Evolutionary conservation across 768 basidiomycete genomes (phyloP).

Genomic region (Tylopilus sp.): DNA sequence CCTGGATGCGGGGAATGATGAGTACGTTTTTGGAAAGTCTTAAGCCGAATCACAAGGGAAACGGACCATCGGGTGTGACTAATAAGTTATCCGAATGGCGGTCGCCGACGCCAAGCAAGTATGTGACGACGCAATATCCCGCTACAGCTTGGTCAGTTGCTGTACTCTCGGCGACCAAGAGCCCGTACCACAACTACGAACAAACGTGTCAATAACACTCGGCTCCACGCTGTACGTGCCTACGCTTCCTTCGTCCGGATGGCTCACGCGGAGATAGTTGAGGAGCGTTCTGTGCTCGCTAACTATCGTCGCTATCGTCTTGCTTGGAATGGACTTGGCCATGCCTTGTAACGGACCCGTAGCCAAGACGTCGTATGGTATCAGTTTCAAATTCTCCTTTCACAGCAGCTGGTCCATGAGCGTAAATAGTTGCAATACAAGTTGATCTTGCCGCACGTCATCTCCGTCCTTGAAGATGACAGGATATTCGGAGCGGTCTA

Average conservation of each 20-base stretch:
- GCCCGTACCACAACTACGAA: conserved; percentile 87
- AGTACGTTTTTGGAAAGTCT: not conserved
- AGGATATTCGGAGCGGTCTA: conserved; percentile 82
- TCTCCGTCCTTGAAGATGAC: conserved; percentile 99
- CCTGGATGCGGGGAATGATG: conserved; percentile 36
- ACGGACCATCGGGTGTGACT: conserved; percentile 82
- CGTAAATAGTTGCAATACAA: conserved; percentile 97
- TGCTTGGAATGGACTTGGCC: conserved; percentile 94
- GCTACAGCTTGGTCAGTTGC: conserved; percentile 47
- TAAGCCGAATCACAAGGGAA: not conserved
- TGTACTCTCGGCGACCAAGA: conserved; percentile 9
- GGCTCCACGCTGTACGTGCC: conserved; percentile 96
- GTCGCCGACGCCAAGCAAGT: conserved; percentile 94
- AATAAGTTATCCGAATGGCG: conserved; percentile 95
- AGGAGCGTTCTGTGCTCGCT: conserved; percentile 87
- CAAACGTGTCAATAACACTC: conserved; percentile 91
- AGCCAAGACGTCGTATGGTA: conserved; percentile 89
- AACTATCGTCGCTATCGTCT: conserved; percentile 91
- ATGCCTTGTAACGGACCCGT: conserved; percentile 92
- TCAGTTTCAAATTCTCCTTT: conserved; percentile 92
- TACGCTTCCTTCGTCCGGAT: conserved; percentile 93
- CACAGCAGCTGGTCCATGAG: conserved; percentile 92
- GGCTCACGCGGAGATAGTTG: conserved; percentile 80
- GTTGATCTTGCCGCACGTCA: conserved; percentile 97
- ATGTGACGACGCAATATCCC: conserved; percentile 97